These are phyloP conservation scores for Evansstolkia leycettana DNA, from an alignment of 495 filamentous ascomycete genomes.

Conservation along the genomic window DNA sequence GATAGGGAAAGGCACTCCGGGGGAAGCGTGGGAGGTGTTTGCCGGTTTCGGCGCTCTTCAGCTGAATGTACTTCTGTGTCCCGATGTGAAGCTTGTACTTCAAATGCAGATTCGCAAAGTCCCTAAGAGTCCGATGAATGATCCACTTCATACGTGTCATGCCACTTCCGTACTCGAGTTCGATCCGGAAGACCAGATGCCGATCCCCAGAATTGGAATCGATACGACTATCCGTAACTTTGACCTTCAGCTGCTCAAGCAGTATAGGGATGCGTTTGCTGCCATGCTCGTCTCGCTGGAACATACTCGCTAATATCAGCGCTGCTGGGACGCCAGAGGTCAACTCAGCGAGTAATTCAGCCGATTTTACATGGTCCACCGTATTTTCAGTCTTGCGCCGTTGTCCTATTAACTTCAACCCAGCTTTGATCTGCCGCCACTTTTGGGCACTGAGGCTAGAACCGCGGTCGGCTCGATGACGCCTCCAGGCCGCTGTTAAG, in stretches of 20 bases:
- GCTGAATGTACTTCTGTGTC: constrained; percentile 66
- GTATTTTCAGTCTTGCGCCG: constrained; percentile 65
- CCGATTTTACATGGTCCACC: constrained; percentile 88
- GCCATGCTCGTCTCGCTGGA: constrained; percentile 91
- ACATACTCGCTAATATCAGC: constrained; percentile 88
- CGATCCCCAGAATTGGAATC: constrained; percentile 54
- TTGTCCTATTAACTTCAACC: constrained; percentile 69
- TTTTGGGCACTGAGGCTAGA: constrained; percentile 70
- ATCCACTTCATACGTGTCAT: constrained; percentile 96
- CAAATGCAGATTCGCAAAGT: constrained; percentile 86
- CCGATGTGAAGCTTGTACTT: constrained; percentile 78
- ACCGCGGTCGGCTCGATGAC: constrained; percentile 44
- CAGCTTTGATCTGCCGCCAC: constrained; percentile 80
- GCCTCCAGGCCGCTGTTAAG: constrained; percentile 36
- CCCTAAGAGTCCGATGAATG: constrained; percentile 71
- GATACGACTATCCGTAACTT: constrained; percentile 68
- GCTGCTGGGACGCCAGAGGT: constrained; percentile 85
- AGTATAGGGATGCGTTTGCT: constrained; percentile 91
- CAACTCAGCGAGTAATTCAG: constrained; percentile 90
- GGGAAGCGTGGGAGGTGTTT: constrained; percentile 74
- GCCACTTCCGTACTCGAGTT: constrained; percentile 92
- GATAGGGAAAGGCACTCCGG: constrained; percentile 80
- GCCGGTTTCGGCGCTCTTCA: constrained; percentile 39
- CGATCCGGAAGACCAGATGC: constrained; percentile 80
- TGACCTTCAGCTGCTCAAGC: constrained; percentile 86